A percentile compares a stretch with the other conserved stretches of the same genome.
phyloP scores from a whole-genome alignment of 768 basidiomycete species.

The Rhodotorula babjevae region DNA sequence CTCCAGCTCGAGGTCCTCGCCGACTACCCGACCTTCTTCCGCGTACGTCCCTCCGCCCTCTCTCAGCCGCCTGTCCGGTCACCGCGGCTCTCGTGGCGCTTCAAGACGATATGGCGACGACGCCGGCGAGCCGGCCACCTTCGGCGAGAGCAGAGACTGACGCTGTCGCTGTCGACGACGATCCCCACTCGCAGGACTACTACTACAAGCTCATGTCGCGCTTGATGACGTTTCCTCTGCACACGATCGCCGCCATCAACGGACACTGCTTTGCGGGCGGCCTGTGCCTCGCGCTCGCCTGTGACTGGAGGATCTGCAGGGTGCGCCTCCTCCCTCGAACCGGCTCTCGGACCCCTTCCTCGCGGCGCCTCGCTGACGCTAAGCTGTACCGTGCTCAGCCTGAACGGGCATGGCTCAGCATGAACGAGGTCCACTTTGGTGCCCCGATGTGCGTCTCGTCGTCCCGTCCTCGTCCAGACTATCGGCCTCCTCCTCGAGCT shows the following conservation, averaged over 20 bases:
- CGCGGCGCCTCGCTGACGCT: no score
- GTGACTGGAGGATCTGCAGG: slow-evolving; percentile 85
- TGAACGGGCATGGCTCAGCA: slow-evolving; percentile 79
- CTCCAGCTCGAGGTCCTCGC: slow-evolving; percentile 27
- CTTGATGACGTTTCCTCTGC: slow-evolving; percentile 27
- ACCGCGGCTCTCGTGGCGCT: no score
- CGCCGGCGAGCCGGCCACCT: no score
- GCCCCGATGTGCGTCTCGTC: neutral
- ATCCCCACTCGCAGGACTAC: slow-evolving; percentile 25
- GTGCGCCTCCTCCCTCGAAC: no score
- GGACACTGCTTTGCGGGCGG: slow-evolving; percentile 76
- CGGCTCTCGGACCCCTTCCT: no score
- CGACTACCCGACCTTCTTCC: slow-evolving; percentile 29
- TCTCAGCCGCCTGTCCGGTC: no score
- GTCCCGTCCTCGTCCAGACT: slow-evolving; percentile 51
- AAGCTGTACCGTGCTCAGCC: slow-evolving; percentile 40
- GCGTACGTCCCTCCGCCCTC: neutral
- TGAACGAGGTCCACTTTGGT: slow-evolving; percentile 69
- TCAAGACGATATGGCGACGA: no score
- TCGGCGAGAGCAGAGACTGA: no score
- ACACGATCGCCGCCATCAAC: slow-evolving; percentile 36
- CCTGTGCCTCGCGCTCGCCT: slow-evolving; percentile 68
- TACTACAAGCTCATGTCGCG: slow-evolving; percentile 24
- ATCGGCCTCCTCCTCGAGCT: no score
- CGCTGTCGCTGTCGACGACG: no score